phyloP scores from a whole-genome alignment of 768 basidiomycete genomes.

The Pulveroboletus sp. region DNA sequence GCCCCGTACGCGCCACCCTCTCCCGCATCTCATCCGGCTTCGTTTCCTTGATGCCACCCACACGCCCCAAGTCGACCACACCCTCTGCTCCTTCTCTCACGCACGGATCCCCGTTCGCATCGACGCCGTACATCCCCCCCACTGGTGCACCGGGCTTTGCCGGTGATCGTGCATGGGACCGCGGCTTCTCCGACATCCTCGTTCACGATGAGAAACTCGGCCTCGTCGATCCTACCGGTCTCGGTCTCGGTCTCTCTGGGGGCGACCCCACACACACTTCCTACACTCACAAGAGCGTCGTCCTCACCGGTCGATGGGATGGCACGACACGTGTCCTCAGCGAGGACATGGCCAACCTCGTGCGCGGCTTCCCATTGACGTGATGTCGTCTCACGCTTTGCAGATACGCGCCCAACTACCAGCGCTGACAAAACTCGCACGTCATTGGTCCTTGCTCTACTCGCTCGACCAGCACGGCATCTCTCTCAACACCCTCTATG shows the following conservation, averaged over 20 bases:
- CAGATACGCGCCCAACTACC: slow-evolving; percentile 77
- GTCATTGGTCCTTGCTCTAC: slow-evolving; percentile 77
- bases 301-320: slow-evolving; percentile 54
- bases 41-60: slow-evolving; percentile 45
- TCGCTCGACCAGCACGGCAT: slow-evolving; percentile 96
- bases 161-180: slow-evolving; percentile 69
- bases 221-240: slow-evolving; percentile 37
- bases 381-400: too few species aligned
- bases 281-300: slow-evolving; percentile 27
- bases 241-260: slow-evolving; percentile 45
- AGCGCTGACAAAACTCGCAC: slow-evolving; percentile 66
- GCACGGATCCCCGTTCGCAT: slow-evolving; percentile 52
- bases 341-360: slow-evolving; percentile 55
- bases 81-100: slow-evolving; percentile 23
- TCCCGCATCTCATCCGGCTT: slow-evolving; percentile 47
- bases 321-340: slow-evolving; percentile 53
- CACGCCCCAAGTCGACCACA: slow-evolving; percentile 12
- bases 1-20: slow-evolving; percentile 37
- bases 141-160: slow-evolving; percentile 77
- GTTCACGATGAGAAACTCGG: slow-evolving; percentile 38
- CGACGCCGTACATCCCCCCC: slow-evolving; percentile 44
- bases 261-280: slow-evolving; percentile 9
- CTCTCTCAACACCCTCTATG: slow-evolving; percentile 84
- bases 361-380: slow-evolving; percentile 33
- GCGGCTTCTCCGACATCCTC: slow-evolving; percentile 52